Base-by-base conservation (phyloP, 306 rosid species). In the Vigna nakashimae region DNA sequence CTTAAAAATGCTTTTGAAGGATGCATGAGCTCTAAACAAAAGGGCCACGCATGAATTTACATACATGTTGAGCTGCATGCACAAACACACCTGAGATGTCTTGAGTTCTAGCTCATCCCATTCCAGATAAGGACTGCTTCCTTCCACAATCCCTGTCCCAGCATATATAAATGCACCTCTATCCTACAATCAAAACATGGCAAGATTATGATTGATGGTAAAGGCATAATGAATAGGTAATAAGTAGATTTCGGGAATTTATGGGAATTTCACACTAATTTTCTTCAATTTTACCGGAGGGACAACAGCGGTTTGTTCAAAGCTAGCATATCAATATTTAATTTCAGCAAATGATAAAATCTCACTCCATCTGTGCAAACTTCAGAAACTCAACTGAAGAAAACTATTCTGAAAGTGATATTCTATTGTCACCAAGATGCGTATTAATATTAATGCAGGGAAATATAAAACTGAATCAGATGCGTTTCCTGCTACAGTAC, bases 101-200 rank as follows among this genome's bases (percentile, higher is more conserved):
- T 95, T 92, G 82, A 95, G 93, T 74, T 89, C 98, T 79, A 95
- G 83, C 84, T 92, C 99, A 68, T 92, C 91, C 99, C 99, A 95
- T 84, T 95, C 99, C 26, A 79, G 83, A 49, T 88, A 89, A 55
- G 97, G 88, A 86, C 75, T 80, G 82, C 99, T 95, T 71, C 99
- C 99, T 87, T 90, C 86, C 67, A 95, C 99, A 72, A 95, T 93
- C 40, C 99, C 98, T 36, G 99, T 91, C 81, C 99, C 99, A 69
- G 99, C 98, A 82, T 89, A 95, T 73, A 95, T 85, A 76, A 88
- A 62, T 53, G 98, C 98, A 9, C 97, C 91, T 8, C 83, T 81
- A 36, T 94, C 97, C 98, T 95, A 80, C 14, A 63, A 74, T 34
- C 66, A 68, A 62, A 78, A 46, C 53, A 52, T 17, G 70, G 67